A percentile compares a stretch with the other conserved stretches of the same genome.
Conservation (phyloP, 2,329 filamentous ascomycete species). For the Aspergillus sp. region DNA sequence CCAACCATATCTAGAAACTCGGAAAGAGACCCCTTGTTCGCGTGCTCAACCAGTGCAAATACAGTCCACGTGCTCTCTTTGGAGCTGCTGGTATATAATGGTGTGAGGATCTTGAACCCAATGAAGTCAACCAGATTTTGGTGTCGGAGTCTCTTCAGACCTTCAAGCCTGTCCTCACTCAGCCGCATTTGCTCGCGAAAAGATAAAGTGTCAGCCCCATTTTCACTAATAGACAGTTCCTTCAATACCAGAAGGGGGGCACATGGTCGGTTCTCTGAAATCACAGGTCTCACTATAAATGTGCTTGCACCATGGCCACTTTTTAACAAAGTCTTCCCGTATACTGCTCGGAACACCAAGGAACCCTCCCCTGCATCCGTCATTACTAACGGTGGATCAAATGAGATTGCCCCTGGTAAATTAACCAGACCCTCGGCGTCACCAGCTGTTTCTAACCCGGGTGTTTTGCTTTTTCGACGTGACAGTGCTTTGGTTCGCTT, state of each 20-base stretch:
- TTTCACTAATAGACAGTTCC: constrained; percentile 61
- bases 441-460: constrained; percentile 31
- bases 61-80: constrained; percentile 63
- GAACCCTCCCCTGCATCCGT: constrained; percentile 64
- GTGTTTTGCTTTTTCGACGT: constrained; percentile 40
- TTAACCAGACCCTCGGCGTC: constrained; percentile 32
- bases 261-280: constrained; percentile 55
- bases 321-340: constrained; percentile 66
- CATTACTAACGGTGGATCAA: constrained; percentile 51
- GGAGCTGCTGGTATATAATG: constrained; percentile 41
- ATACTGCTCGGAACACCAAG: constrained; percentile 69
- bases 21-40: constrained; percentile 77
- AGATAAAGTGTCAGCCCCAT: constrained; percentile 58
- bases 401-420: constrained; percentile 39
- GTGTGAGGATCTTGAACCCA: constrained; percentile 74
- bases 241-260: constrained; percentile 71
- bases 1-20: constrained; percentile 80
- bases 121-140: constrained; percentile 75
- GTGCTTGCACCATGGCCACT: constrained; percentile 64
- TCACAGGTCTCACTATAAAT: constrained; percentile 69
- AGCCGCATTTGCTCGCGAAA: constrained; percentile 75
- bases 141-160: constrained; percentile 72
- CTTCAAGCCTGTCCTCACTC: constrained; percentile 74
- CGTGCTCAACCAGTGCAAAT: constrained; percentile 71
- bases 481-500: constrained; percentile 41